phyloP scores from a whole-genome alignment of 495 filamentous ascomycete species.

The Talaromyces trachyspermus region DNA sequence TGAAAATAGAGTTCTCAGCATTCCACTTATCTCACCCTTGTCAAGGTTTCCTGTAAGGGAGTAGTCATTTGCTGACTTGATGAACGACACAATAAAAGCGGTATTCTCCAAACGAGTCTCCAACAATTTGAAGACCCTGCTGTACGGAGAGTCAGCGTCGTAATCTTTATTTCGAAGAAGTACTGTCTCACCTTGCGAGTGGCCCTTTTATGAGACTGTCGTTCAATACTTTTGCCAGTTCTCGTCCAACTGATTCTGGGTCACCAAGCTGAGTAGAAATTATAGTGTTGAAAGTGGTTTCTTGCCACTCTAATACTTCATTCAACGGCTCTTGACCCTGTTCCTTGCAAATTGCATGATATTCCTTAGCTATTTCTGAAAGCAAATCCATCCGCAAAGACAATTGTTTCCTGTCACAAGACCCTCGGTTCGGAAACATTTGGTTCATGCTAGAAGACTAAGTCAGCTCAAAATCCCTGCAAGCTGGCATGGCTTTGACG shows the following conservation, averaged over 20 bases:
- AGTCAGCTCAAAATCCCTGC: too few relatives aligned
- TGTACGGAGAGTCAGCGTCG: neutral
- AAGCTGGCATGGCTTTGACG: neutral
- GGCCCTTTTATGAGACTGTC: neutral
- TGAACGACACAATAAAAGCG: neutral
- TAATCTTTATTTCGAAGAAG: neutral
- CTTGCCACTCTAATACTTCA: constrained; percentile 3
- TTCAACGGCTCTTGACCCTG: neutral
- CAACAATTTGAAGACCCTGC: neutral
- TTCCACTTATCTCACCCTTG: neutral
- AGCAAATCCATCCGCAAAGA: neutral
- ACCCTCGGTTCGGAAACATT: too few relatives aligned
- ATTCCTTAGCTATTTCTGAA: neutral
- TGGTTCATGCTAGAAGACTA: too few relatives aligned
- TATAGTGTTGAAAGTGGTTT: neutral
- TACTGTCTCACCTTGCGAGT: neutral
- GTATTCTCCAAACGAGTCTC: neutral
- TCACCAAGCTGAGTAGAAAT: neutral
- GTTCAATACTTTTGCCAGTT: neutral
- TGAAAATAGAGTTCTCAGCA: neutral
- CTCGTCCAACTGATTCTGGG: constrained; percentile 2
- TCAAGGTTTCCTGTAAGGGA: neutral
- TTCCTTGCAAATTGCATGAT: neutral
- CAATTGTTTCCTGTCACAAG: too few relatives aligned
- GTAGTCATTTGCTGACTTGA: neutral